A percentile compares a stretch with the other conserved stretches of the same genome.
Conservation (phyloP, 2,329 filamentous ascomycete species). For the Dactylella cylindrospora region DNA sequence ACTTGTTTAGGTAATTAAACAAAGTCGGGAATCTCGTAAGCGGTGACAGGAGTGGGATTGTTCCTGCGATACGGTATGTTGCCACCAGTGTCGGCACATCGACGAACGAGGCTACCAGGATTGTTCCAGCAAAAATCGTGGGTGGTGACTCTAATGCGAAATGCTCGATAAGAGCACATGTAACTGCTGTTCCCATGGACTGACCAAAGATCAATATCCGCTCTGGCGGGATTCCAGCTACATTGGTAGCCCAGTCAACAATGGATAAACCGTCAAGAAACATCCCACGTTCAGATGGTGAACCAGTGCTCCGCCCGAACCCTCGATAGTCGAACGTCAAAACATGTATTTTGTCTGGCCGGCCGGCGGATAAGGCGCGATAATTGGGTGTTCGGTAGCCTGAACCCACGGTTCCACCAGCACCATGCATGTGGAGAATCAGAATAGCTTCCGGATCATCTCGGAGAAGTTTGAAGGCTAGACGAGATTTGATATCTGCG, state of each 20-base stretch:
- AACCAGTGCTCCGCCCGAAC: slow-evolving; percentile 60
- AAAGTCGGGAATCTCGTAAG: slow-evolving; percentile 56
- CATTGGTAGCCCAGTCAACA: slow-evolving; percentile 59
- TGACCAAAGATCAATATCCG: slow-evolving; percentile 64
- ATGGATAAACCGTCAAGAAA: slow-evolving; percentile 59
- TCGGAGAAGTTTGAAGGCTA: slow-evolving; percentile 55
- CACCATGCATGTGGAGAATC: slow-evolving; percentile 60
- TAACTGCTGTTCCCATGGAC: slow-evolving; percentile 62
- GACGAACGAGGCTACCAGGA: slow-evolving; percentile 62
- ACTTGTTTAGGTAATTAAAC: slow-evolving; percentile 56
- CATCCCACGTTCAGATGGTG: slow-evolving; percentile 61
- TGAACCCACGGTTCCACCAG: slow-evolving; percentile 61
- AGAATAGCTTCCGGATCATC: slow-evolving; percentile 56
- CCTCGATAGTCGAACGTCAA: slow-evolving; percentile 65
- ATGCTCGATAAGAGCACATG: slow-evolving; percentile 55
- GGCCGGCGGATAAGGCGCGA: slow-evolving; percentile 58
- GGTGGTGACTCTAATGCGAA: slow-evolving; percentile 54
- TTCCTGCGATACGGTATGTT: slow-evolving; percentile 62
- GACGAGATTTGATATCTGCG: slow-evolving; percentile 51
- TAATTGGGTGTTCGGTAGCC: slow-evolving; percentile 61
- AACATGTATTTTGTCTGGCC: slow-evolving; percentile 60
- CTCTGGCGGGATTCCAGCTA: slow-evolving; percentile 58
- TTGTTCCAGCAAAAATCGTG: slow-evolving; percentile 58
- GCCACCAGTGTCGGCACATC: slow-evolving; percentile 59
- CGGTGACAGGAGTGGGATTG: slow-evolving; percentile 60